Conservation (phyloP, 2,329 filamentous ascomycete genomes). For the Cladosporium sp. region DNA sequence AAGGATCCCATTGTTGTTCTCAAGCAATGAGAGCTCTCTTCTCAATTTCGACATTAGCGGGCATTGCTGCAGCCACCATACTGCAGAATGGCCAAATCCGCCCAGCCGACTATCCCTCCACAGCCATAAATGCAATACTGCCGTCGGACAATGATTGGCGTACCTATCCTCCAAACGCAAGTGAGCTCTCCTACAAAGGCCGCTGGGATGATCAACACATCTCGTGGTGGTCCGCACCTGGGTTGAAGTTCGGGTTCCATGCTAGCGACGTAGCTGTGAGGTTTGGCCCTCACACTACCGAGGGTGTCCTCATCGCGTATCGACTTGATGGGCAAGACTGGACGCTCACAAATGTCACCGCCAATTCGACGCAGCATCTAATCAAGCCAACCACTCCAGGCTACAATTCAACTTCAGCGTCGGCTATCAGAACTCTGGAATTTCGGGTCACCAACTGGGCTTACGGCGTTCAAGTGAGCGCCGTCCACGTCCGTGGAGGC, state of each 20-base stretch:
- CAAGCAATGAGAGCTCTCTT: too few species aligned
- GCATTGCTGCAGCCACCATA: constrained; percentile 29
- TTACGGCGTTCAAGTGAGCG: constrained; percentile 51
- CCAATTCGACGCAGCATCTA: constrained; percentile 51
- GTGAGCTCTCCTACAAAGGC: constrained; percentile 56
- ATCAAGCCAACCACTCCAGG: constrained; percentile 42
- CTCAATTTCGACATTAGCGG: too few species aligned
- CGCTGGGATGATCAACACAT: constrained; percentile 56
- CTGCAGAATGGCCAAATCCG: constrained; percentile 39
- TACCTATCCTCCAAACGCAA: constrained; percentile 46
- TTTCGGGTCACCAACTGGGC: constrained; percentile 57
- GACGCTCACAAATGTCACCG: constrained; percentile 56
- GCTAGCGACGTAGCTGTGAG: constrained; percentile 47
- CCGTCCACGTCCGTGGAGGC: constrained; percentile 44
- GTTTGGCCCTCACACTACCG: constrained; percentile 48
- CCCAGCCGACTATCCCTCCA: constrained; percentile 35
- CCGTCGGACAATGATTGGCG: constrained; percentile 34
- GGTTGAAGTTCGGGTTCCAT: constrained; percentile 51
- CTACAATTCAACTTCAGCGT: constrained; percentile 37
- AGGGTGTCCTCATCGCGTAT: constrained; percentile 50
- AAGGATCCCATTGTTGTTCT: too few species aligned
- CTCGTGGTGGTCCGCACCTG: constrained; percentile 46
- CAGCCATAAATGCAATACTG: constrained; percentile 28
- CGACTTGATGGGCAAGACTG: constrained; percentile 55
- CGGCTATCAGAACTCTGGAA: constrained; percentile 48